phyloP scores from a whole-genome alignment of 140 eudicot genomes.

The Oenanthe javanica region DNA sequence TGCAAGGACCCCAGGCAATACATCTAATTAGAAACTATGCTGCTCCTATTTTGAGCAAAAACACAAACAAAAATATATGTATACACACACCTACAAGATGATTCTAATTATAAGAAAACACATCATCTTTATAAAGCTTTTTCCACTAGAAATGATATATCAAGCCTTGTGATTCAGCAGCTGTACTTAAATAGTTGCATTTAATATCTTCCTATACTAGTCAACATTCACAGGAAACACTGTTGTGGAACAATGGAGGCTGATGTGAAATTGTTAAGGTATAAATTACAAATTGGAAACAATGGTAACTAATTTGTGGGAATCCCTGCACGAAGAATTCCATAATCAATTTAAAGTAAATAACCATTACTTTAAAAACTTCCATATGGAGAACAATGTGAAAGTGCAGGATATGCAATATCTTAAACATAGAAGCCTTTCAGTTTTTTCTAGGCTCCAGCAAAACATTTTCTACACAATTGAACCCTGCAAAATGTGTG shows the following conservation, averaged over 20 bases:
- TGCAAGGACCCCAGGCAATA: not conserved
- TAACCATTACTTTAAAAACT: not conserved
- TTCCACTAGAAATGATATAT: not conserved
- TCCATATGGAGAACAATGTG: not conserved
- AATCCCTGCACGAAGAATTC: not conserved
- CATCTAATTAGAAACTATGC: not conserved
- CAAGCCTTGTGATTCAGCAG: not conserved
- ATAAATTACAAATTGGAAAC: not conserved
- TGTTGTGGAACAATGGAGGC: not conserved
- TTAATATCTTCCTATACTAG: not conserved
- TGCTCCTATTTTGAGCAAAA: not conserved
- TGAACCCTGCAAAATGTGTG: not conserved
- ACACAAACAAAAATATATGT: not conserved
- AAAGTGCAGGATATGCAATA: not conserved
- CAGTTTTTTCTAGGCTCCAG: not conserved
- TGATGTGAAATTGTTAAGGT: not conserved
- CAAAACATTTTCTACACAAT: not conserved
- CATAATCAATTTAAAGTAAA: not conserved
- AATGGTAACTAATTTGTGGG: not conserved
- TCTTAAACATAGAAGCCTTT: not conserved
- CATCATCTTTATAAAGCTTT: not conserved
- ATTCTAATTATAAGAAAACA: not conserved
- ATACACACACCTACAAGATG: not conserved
- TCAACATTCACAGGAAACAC: not conserved
- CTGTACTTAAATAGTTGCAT: not conserved